phyloP scores from a whole-genome alignment of 306 rosid species.

The Cicer pinnatifidum region DNA sequence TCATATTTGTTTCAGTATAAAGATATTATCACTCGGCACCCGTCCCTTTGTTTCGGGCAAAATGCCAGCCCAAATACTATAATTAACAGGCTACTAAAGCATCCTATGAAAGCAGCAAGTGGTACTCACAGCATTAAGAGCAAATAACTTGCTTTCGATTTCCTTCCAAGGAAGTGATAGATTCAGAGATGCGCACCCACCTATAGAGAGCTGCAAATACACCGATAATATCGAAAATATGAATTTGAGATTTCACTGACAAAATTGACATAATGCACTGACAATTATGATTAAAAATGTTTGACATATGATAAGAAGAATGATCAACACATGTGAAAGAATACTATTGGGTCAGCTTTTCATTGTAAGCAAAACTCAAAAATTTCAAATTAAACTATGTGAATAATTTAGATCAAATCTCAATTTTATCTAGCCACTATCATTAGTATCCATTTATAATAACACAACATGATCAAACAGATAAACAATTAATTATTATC shows the following conservation, averaged over 20 bases:
- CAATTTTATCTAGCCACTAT: slow-evolving; percentile 20
- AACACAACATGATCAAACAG: slow-evolving; percentile 34
- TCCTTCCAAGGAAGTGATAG: slow-evolving; percentile 85
- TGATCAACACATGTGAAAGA: neutral
- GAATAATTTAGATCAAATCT: slow-evolving; percentile 2
- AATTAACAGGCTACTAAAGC: slow-evolving; percentile 36
- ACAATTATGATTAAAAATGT: neutral
- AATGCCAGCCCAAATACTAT: slow-evolving; percentile 29
- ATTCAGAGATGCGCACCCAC: slow-evolving; percentile 76
- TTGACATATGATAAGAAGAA: neutral
- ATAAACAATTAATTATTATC: slow-evolving; percentile 30
- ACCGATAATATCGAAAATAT: slow-evolving; percentile 30
- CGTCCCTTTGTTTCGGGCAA: slow-evolving; percentile 1
- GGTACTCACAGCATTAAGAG: slow-evolving; percentile 84
- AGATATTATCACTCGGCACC: neutral
- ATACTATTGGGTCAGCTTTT: slow-evolving; percentile 19
- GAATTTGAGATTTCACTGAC: slow-evolving; percentile 24
- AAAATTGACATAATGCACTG: neutral
- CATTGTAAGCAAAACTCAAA: slow-evolving; percentile 23
- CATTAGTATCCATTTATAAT: slow-evolving; percentile 24
- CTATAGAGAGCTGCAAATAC: slow-evolving; percentile 71
- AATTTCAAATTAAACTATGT: slow-evolving; percentile 16
- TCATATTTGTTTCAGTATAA: neutral
- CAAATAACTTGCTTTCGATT: slow-evolving; percentile 94
- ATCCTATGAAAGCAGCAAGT: slow-evolving; percentile 42